Percentiles rank a stretch among this genome's conserved stretches.
These are phyloP conservation scores for Kurtzmaniella quercitrusa DNA, from an alignment of 1,139 yeast genomes.

Conservation along the genomic window DNA sequence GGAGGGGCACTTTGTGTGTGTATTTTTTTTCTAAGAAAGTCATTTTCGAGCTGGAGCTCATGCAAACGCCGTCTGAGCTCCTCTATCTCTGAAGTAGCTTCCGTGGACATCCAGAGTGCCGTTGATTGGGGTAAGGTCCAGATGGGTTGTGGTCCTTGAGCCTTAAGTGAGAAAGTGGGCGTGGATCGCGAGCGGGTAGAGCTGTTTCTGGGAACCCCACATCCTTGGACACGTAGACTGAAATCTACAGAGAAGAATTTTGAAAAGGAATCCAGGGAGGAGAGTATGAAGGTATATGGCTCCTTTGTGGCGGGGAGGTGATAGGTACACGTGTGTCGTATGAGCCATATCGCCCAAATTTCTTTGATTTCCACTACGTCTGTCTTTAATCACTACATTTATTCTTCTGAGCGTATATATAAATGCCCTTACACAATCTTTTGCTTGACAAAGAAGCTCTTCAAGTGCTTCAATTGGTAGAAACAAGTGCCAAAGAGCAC, in stretches of 20 bases:
- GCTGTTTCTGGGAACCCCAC: neutral
- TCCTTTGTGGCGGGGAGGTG: no score
- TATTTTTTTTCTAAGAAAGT: neutral
- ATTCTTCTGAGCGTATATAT: neutral
- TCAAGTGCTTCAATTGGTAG: conserved; percentile 48
- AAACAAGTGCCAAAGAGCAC: conserved; percentile 47
- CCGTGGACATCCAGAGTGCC: neutral
- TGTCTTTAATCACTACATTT: neutral
- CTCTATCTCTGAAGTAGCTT: neutral
- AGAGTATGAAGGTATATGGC: no score
- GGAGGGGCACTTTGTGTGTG: neutral
- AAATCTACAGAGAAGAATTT: no score
- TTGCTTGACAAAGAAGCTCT: conserved; percentile 49
- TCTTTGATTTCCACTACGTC: no score
- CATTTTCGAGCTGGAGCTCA: conserved; percentile 4
- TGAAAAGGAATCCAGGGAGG: no score
- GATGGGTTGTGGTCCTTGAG: neutral
- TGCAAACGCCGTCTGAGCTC: conserved; percentile 1
- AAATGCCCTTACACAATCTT: conserved; percentile 33
- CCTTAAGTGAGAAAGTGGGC: neutral
- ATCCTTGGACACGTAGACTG: neutral
- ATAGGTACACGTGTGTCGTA: no score
- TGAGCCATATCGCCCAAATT: no score
- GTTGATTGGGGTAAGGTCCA: neutral
- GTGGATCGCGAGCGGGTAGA: neutral